Conservation (phyloP, 2,329 filamentous ascomycete species). For the Aureobasidium subglaciale region DNA sequence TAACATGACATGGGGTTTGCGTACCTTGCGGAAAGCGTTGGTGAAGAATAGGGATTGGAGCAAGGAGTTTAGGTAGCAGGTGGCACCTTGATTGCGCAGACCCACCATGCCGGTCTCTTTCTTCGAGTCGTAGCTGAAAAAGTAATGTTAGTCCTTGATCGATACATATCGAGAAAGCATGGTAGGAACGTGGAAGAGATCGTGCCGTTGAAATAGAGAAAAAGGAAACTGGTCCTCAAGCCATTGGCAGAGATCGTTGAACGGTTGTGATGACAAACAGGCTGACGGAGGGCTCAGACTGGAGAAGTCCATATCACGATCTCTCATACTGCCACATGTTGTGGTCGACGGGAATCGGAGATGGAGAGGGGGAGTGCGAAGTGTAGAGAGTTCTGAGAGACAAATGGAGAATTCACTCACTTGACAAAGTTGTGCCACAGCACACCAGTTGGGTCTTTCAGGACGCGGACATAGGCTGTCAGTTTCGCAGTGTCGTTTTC, state of each 20-base stretch:
- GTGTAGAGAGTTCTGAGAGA: too few species aligned
- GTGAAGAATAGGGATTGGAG: slow-evolving; percentile 43
- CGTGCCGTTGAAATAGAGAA: not conserved
- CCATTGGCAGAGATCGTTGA: not conserved
- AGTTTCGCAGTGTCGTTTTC: slow-evolving; percentile 73
- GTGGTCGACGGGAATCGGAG: too few species aligned
- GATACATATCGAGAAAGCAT: too few species aligned
- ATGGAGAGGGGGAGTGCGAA: too few species aligned
- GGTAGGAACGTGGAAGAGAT: not conserved
- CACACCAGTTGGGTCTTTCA: slow-evolving; percentile 82
- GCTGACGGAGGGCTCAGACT: not conserved
- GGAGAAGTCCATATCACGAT: not conserved
- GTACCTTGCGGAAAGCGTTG: slow-evolving; percentile 86
- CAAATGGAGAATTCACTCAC: slow-evolving; percentile 27
- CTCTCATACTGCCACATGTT: not conserved
- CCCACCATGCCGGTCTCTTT: slow-evolving; percentile 97
- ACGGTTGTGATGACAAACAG: not conserved
- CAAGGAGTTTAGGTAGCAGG: slow-evolving; percentile 47
- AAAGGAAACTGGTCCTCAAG: not conserved
- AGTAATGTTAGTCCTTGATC: not conserved
- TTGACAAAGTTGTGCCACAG: slow-evolving; percentile 87
- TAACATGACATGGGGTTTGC: slow-evolving; percentile 2
- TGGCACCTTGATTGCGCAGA: slow-evolving; percentile 88
- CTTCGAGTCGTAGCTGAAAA: slow-evolving; percentile 77
- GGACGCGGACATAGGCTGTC: slow-evolving; percentile 72